Percentiles rank a stretch among this genome's conserved stretches.
Conservation (phyloP, 2,329 filamentous ascomycete species). For the Colletotrichum scovillei region DNA sequence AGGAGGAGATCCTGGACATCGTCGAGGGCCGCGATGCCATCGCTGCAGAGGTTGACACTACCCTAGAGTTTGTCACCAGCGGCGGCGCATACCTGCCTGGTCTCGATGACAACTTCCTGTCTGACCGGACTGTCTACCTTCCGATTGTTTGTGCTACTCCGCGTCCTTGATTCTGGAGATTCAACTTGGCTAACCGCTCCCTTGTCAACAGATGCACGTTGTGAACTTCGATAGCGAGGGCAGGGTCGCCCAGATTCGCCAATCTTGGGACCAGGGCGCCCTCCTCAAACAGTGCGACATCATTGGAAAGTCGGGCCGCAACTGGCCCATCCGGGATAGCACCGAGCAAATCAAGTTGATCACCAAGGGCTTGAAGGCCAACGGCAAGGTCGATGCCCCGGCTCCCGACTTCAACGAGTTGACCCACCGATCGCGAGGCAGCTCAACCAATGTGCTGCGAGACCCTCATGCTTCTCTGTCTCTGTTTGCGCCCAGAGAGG, state of each 20-base stretch:
- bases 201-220: slow-evolving; percentile 76
- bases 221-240: slow-evolving; percentile 82
- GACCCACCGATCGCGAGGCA: slow-evolving; percentile 59
- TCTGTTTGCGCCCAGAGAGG: slow-evolving; percentile 78
- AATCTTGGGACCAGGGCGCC: slow-evolving; percentile 95
- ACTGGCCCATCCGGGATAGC: slow-evolving; percentile 94
- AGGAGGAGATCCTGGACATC: slow-evolving; percentile 78
- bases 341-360: slow-evolving; percentile 86
- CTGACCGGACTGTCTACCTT: slow-evolving; percentile 82
- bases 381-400: slow-evolving; percentile 48
- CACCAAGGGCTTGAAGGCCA: slow-evolving; percentile 65
- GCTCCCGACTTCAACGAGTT: slow-evolving; percentile 50
- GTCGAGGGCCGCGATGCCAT: slow-evolving; percentile 79
- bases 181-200: slow-evolving; percentile 13
- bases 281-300: slow-evolving; percentile 94
- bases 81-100: slow-evolving; percentile 90
- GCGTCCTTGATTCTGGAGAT: not conserved
- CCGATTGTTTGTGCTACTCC: slow-evolving; percentile 75
- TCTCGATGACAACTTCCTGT: slow-evolving; percentile 93
- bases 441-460: slow-evolving; percentile 65
- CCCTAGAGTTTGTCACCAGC: slow-evolving; percentile 81
- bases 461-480: slow-evolving; percentile 79
- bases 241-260: slow-evolving; percentile 88
- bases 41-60: slow-evolving; percentile 83
- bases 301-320: slow-evolving; percentile 88